Evolutionary conservation across 164 flowering plant genomes (phyloP), one percentile per base, ranked within the genome.

Genomic region (Nymphaea thermarum): DNA sequence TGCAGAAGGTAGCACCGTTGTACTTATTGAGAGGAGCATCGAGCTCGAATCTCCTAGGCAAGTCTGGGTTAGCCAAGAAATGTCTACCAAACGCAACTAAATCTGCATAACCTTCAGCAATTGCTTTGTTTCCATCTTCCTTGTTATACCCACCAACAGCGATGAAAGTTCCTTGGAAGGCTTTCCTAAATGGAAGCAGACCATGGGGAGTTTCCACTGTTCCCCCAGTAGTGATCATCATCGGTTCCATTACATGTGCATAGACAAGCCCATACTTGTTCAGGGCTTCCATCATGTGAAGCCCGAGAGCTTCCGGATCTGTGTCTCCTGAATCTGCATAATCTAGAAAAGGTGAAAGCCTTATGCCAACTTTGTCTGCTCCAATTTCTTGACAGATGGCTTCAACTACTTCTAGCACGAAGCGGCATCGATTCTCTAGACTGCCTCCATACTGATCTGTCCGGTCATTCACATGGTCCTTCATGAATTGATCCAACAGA

Each of bases 181-280:
- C 80, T 70, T 81, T 78, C 65, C 83, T 78, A 74, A 85, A 73
- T 3, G 85, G 83, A 3, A 71, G 55, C 51, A 85, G 78, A 60
- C 82, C 81, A 42, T 82, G 66, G 4, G 77, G 74, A 25, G 68
- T 64, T 25, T 75, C 75, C 11, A 7, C 6, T 41, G 51, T 72
- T 55, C 76, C 77, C 4, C 64, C 75, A 2, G 67, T 70, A 0
- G 70, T 70, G 25, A 55, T 70, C 84, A 83, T 80, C 60, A 86
- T 79, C 5, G 87, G 87, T 71, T 86, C 88, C 12, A 84, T 72
- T 79, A 80, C 71, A 68, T 86, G 91, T 51, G 74, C 72, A 65
- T 82, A 86, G 36, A 73, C 72, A 44, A 84, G 74, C 6, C 72
- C 75, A 55, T 75, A 82, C 60, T 72, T 79, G 70, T 83, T 84